These are phyloP conservation scores for Thalassia testudinum DNA, from an alignment of 116 monocot genomes.

Conservation along the genomic window DNA sequence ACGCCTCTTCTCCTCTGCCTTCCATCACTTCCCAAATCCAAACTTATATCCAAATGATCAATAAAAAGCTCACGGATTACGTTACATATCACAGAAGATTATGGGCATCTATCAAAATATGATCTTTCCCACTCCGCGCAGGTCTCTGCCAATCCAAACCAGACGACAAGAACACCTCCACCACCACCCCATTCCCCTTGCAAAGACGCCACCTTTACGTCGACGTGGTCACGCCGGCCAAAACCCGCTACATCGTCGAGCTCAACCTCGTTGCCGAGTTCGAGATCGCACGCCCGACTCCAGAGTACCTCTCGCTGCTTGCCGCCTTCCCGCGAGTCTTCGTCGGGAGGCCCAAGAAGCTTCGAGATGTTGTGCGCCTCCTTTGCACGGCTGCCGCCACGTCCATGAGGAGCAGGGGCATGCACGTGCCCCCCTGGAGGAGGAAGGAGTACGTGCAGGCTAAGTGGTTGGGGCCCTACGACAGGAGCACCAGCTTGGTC, in stretches of 20 bases:
- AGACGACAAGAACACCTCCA: conserved; percentile 2
- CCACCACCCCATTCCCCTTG: conserved; percentile 2
- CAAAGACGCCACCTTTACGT: conserved; percentile 31
- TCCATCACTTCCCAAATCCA: not conserved
- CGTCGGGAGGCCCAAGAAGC: conserved; percentile 19
- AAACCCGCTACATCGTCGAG: conserved; percentile 33
- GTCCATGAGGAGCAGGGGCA: conserved; percentile 28
- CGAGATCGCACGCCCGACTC: conserved; percentile 50
- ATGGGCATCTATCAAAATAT: not conserved
- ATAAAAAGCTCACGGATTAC: not conserved
- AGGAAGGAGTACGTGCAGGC: conserved; percentile 23
- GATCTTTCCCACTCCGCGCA: conserved; percentile 1
- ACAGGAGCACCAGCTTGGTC: conserved; percentile 4
- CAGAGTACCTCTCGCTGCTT: conserved; percentile 27
- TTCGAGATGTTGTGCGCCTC: conserved; percentile 19
- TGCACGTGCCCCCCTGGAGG: conserved; percentile 73
- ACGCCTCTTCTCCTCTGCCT: not conserved
- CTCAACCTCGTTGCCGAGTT: conserved; percentile 26
- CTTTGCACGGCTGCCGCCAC: conserved; percentile 31
- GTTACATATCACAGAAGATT: not conserved
- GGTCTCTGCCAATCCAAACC: conserved; percentile 35
- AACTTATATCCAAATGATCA: too few species aligned
- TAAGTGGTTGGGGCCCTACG: conserved; percentile 40
- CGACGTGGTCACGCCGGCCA: conserved; percentile 19
- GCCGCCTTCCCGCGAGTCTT: conserved; percentile 19